phyloP scores from a whole-genome alignment of 2,329 filamentous ascomycete species.

The Botrytis squamosa region DNA sequence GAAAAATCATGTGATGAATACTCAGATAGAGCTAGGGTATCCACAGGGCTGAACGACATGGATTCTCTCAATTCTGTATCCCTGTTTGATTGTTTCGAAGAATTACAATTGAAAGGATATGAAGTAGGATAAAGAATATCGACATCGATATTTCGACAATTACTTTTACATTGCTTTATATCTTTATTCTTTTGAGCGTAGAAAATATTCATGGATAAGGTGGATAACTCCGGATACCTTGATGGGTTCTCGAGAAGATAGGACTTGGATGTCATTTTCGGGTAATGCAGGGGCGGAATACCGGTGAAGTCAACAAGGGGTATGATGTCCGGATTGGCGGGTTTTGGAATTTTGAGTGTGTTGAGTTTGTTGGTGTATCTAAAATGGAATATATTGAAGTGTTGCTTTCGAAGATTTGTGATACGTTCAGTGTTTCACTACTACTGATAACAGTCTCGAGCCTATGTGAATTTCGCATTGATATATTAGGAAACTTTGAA shows the following conservation, averaged over 20 bases:
- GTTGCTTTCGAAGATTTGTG: background rate
- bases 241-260: background rate
- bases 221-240: slow-evolving; percentile 14
- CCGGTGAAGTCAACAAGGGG: slow-evolving; percentile 1
- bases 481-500: too few relatives aligned
- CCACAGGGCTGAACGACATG: slow-evolving; percentile 11
- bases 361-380: background rate
- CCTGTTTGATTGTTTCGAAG: background rate
- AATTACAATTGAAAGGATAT: slow-evolving; percentile 8
- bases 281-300: slow-evolving; percentile 14
- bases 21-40: background rate
- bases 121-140: slow-evolving; percentile 23
- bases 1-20: slow-evolving; percentile 2
- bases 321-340: background rate
- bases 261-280: slow-evolving; percentile 13
- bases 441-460: background rate
- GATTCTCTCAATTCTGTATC: background rate
- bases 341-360: background rate
- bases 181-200: slow-evolving; percentile 14
- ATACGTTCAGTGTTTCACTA: background rate
- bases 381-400: background rate
- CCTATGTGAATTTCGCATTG: background rate
- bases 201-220: slow-evolving; percentile 27
- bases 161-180: slow-evolving; percentile 27
- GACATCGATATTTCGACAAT: slow-evolving; percentile 32